Evolutionary conservation across 2,329 filamentous ascomycete genomes (phyloP).

Genomic region (Zymoseptoria tritici): DNA sequence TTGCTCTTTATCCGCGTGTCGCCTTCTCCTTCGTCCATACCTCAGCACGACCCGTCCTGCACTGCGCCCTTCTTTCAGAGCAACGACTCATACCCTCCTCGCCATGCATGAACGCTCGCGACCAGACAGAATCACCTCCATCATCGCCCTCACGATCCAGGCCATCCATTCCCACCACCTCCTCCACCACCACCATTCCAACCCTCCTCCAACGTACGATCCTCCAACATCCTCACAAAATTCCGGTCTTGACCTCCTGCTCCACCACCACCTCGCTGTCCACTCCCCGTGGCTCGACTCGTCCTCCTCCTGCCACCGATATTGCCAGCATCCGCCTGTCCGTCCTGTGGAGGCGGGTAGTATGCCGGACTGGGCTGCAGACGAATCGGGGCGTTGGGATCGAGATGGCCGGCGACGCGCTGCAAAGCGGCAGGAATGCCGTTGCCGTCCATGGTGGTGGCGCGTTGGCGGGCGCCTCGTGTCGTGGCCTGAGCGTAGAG

Average conservation of each 20-base stretch:
- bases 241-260: slow-evolving; percentile 56
- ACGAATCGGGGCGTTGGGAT: slow-evolving; percentile 88
- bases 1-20: background rate
- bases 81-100: background rate
- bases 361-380: slow-evolving; percentile 94
- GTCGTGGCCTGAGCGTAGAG: slow-evolving; percentile 67
- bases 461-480: slow-evolving; percentile 73
- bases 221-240: slow-evolving; percentile 91
- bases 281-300: slow-evolving; percentile 38
- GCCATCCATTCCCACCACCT: slow-evolving; percentile 15
- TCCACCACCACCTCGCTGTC: slow-evolving; percentile 37
- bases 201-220: slow-evolving; percentile 86
- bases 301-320: slow-evolving; percentile 66
- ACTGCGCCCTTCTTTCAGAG: background rate
- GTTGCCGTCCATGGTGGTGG: slow-evolving; percentile 89
- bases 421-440: slow-evolving; percentile 91
- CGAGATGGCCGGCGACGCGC: slow-evolving; percentile 88
- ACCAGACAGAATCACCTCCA: background rate
- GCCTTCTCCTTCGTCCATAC: background rate
- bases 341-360: slow-evolving; percentile 86
- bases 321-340: slow-evolving; percentile 58
- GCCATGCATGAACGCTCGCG: background rate
- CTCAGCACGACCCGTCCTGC: background rate
- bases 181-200: slow-evolving; percentile 36
- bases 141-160: slow-evolving; percentile 8